Percentiles rank a stretch among this genome's conserved stretches.
These are phyloP conservation scores for Colletotrichum gigasporum DNA, from an alignment of 2,329 filamentous ascomycete species.

Conservation along the genomic window DNA sequence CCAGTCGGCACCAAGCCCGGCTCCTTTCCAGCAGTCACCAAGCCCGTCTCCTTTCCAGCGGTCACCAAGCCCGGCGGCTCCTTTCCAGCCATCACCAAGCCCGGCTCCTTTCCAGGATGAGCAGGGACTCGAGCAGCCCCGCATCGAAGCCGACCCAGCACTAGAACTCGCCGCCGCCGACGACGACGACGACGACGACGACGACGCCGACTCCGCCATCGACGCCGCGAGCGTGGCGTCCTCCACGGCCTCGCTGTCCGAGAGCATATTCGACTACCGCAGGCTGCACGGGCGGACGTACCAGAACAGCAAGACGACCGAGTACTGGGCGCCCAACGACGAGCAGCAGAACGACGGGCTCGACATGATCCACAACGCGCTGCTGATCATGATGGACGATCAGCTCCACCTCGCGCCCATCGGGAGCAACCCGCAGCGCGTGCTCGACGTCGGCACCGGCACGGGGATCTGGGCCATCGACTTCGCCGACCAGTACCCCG, in stretches of 20 bases:
- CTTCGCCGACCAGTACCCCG: slow-evolving; percentile 52
- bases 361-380: slow-evolving; percentile 22
- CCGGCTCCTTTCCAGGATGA: background rate
- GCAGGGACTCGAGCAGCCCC: background rate
- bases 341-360: slow-evolving; percentile 35
- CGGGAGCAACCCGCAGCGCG: slow-evolving; percentile 35
- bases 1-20: background rate
- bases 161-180: background rate
- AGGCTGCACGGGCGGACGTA: slow-evolving; percentile 43
- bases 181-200: slow-evolving; percentile 34
- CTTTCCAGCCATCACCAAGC: background rate
- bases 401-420: slow-evolving; percentile 50
- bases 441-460: slow-evolving; percentile 55
- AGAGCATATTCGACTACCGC: slow-evolving; percentile 44
- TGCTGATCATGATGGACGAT: slow-evolving; percentile 42
- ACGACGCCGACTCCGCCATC: slow-evolving; percentile 37
- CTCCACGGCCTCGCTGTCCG: slow-evolving; percentile 43
- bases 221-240: slow-evolving; percentile 31
- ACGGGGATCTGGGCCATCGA: slow-evolving; percentile 66
- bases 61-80: too few relatives aligned
- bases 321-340: slow-evolving; percentile 38
- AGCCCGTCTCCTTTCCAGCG: too few relatives aligned
- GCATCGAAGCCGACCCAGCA: background rate
- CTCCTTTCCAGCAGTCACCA: too few relatives aligned
- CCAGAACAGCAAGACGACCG: slow-evolving; percentile 38